Evolutionary conservation across 371 early-diverging fungal genomes (phyloP).

Genomic region (Apophysomyces variabilis): DNA sequence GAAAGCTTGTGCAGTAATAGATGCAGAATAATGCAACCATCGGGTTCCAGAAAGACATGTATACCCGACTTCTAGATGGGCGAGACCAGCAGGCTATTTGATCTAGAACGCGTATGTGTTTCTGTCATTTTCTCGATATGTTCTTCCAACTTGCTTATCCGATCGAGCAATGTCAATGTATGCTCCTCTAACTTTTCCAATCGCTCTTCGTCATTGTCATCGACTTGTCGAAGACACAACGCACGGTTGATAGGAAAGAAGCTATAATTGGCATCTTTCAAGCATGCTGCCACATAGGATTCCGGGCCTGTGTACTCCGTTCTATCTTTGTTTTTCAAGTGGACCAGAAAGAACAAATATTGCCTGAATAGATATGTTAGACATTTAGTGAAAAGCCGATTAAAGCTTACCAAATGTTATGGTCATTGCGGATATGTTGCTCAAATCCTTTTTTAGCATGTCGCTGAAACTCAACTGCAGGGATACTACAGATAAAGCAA

Average conservation of each 20-base stretch:
- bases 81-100: slow-evolving; percentile 42
- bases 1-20: background rate
- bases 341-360: slow-evolving; percentile 61
- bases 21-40: background rate
- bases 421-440: slow-evolving; percentile 57
- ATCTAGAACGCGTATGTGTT: slow-evolving; percentile 30
- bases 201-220: slow-evolving; percentile 38
- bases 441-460: slow-evolving; percentile 58
- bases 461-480: slow-evolving; percentile 58
- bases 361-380: slow-evolving; percentile 34
- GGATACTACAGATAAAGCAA: slow-evolving; percentile 63
- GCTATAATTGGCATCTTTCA: slow-evolving; percentile 49
- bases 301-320: slow-evolving; percentile 65
- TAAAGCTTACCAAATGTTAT: slow-evolving; percentile 55
- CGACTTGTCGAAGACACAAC: slow-evolving; percentile 39
- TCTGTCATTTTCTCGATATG: slow-evolving; percentile 36
- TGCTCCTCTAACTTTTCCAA: slow-evolving; percentile 44
- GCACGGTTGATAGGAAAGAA: slow-evolving; percentile 65
- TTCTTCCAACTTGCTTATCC: slow-evolving; percentile 30
- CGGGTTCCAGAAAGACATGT: background rate
- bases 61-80: slow-evolving; percentile 31
- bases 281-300: slow-evolving; percentile 52
- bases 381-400: slow-evolving; percentile 16
- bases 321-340: slow-evolving; percentile 56
- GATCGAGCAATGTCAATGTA: slow-evolving; percentile 31